Evolutionary conservation across 2,329 filamentous ascomycete genomes (phyloP).

Genomic region (Penicillium paneum): DNA sequence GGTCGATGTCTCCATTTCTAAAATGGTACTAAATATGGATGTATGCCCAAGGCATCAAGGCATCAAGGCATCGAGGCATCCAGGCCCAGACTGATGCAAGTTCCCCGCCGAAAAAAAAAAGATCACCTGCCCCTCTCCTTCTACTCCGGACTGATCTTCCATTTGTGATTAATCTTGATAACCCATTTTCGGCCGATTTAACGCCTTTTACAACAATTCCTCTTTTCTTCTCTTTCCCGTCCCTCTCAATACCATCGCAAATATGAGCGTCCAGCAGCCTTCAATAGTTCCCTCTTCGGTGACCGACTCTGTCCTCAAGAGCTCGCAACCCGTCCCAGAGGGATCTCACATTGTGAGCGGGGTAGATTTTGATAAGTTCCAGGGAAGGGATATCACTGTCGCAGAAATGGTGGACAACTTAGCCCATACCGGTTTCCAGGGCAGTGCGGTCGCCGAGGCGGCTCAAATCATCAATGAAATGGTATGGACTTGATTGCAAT

Average conservation of each 20-base stretch:
- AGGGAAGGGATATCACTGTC: slow-evolving; percentile 71
- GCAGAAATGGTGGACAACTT: slow-evolving; percentile 80
- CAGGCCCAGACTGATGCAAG: slow-evolving; percentile 1
- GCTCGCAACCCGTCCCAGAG: slow-evolving; percentile 76
- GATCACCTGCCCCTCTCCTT: slow-evolving; percentile 6
- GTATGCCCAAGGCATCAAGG: background rate
- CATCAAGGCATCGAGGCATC: background rate
- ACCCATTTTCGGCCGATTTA: background rate
- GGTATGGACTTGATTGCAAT: slow-evolving; percentile 52
- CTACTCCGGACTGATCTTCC: background rate
- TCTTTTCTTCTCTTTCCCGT: slow-evolving; percentile 40
- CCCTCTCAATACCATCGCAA: background rate
- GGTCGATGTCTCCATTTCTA: background rate
- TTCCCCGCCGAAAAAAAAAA: slow-evolving; percentile 17
- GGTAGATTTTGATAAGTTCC: slow-evolving; percentile 82
- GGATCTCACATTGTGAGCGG: slow-evolving; percentile 80
- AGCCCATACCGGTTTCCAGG: slow-evolving; percentile 82
- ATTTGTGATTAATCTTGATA: background rate
- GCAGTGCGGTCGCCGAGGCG: slow-evolving; percentile 77
- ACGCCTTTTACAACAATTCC: too few relatives aligned
- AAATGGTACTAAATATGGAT: background rate
- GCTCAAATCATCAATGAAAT: slow-evolving; percentile 92
- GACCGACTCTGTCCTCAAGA: slow-evolving; percentile 78
- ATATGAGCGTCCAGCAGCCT: slow-evolving; percentile 23
- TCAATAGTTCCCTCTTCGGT: slow-evolving; percentile 56